Conservation (phyloP, 208 protist species). For the Acanthamoeba polyphaga region DNA sequence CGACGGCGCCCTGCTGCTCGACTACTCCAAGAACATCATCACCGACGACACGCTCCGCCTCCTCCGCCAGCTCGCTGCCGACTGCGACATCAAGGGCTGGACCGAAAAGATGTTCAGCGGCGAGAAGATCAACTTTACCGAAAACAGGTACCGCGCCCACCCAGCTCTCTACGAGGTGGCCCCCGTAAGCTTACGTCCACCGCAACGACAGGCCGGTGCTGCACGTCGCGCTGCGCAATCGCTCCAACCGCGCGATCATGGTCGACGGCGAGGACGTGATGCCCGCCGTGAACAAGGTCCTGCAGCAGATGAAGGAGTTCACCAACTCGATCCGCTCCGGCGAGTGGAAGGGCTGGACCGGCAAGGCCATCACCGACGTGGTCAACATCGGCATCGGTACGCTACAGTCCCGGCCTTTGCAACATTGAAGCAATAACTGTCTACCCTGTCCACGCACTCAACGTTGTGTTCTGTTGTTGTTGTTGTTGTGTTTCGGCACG, state of each 20-base stretch:
- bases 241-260: conserved; percentile 87
- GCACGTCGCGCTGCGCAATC: conserved; percentile 97
- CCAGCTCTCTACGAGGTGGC: too few relatives aligned
- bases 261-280: conserved; percentile 97
- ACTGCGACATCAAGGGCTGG: conserved; percentile 87
- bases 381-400: conserved; percentile 96
- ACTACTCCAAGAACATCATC: conserved; percentile 97
- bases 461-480: neutral
- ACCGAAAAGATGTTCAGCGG: conserved; percentile 94
- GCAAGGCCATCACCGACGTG: conserved; percentile 95
- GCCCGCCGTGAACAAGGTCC: conserved; percentile 94
- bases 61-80: conserved; percentile 90
- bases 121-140: conserved; percentile 97
- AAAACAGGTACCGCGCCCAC: conserved; percentile 84
- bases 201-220: conserved; percentile 91
- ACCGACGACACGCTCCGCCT: conserved; percentile 95
- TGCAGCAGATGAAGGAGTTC: conserved; percentile 95
- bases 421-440: too few relatives aligned
- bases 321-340: conserved; percentile 93
- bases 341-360: conserved; percentile 95
- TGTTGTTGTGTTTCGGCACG: neutral
- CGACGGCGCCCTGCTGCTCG: conserved; percentile 94
- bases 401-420: neutral
- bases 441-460: too few relatives aligned
- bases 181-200: too few relatives aligned